Evolutionary conservation across 352 stramenopile species (phyloP).

Genomic region (Phytophthora kernoviae): DNA sequence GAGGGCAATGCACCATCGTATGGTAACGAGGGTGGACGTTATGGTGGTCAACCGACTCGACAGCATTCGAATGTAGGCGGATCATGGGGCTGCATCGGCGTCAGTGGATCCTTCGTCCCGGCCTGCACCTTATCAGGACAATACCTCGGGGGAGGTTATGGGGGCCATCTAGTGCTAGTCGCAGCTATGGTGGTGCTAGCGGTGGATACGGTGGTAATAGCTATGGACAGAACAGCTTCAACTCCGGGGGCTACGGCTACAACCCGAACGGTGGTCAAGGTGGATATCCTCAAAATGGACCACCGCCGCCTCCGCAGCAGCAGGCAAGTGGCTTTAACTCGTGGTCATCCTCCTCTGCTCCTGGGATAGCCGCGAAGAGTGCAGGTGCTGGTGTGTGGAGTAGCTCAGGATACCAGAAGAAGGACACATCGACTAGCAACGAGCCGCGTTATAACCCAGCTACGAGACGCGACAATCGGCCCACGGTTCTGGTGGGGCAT

Average conservation of each 20-base stretch:
- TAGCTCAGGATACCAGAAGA: constrained; percentile 83
- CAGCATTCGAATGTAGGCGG: constrained; percentile 38
- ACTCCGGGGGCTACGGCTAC: constrained; percentile 27
- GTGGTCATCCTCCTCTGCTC: constrained; percentile 44
- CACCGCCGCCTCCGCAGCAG: constrained; percentile 22
- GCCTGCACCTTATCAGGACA: constrained; percentile 71
- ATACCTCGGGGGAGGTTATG: constrained; percentile 25
- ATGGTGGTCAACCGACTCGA: constrained; percentile 26
- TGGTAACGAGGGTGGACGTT: constrained; percentile 20
- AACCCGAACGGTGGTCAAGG: constrained; percentile 24
- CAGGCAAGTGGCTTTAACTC: constrained; percentile 57
- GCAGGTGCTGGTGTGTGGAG: constrained; percentile 72
- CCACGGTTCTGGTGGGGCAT: constrained; percentile 82
- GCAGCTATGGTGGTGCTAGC: constrained; percentile 20
- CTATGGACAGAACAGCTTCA: constrained; percentile 34
- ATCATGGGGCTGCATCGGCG: constrained; percentile 52
- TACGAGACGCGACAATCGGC: constrained; percentile 76
- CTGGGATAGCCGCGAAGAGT: constrained; percentile 44
- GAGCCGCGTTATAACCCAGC: constrained; percentile 57
- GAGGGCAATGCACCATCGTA: constrained; percentile 24
- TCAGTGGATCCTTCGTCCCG: constrained; percentile 28
- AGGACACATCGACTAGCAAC: constrained; percentile 39
- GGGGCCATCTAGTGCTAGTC: constrained; percentile 11
- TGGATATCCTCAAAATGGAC: constrained; percentile 27
- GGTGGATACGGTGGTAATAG: constrained; percentile 27